A percentile compares a stretch with the other conserved stretches of the same genome.
Conservation (phyloP, 2,329 filamentous ascomycete species). For the Aspergillus flavus region DNA sequence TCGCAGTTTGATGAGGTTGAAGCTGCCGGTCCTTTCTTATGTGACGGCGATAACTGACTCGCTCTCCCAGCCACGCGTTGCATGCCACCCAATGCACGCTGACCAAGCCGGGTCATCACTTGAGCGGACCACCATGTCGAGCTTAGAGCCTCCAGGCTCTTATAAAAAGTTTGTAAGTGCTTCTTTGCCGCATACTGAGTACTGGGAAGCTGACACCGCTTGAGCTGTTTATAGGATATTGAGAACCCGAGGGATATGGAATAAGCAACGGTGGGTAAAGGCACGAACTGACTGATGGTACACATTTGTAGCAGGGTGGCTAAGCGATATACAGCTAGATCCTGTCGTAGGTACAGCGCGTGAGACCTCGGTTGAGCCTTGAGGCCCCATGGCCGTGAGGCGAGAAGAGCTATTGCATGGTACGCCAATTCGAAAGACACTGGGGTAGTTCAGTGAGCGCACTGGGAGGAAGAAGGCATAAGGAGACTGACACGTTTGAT, state of each 20-base stretch:
- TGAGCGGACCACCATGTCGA: slow-evolving; percentile 21
- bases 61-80: slow-evolving; percentile 6
- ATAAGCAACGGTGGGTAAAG: slow-evolving; percentile 21
- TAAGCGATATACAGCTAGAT: slow-evolving; percentile 9
- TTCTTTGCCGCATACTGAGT: slow-evolving; percentile 12
- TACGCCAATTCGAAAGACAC: slow-evolving; percentile 18
- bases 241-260: slow-evolving; percentile 20
- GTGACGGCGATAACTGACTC: background rate
- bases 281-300: slow-evolving; percentile 5
- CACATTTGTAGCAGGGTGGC: slow-evolving; percentile 9
- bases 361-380: slow-evolving; percentile 12
- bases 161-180: slow-evolving; percentile 15
- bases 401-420: slow-evolving; percentile 18
- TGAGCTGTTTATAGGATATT: slow-evolving; percentile 19
- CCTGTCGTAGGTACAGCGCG: slow-evolving; percentile 12
- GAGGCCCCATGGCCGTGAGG: slow-evolving; percentile 16
- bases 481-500: slow-evolving; percentile 5
- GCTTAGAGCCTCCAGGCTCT: slow-evolving; percentile 11
- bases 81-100: slow-evolving; percentile 15
- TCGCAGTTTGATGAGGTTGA: background rate
- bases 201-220: slow-evolving; percentile 16
- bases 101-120: slow-evolving; percentile 18
- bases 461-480: background rate
- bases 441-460: background rate
- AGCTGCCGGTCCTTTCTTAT: background rate